A percentile compares a stretch with the other conserved stretches of the same genome.
Conservation (phyloP, 257 asterid genomes). For the Galeopsis tetrahit region DNA sequence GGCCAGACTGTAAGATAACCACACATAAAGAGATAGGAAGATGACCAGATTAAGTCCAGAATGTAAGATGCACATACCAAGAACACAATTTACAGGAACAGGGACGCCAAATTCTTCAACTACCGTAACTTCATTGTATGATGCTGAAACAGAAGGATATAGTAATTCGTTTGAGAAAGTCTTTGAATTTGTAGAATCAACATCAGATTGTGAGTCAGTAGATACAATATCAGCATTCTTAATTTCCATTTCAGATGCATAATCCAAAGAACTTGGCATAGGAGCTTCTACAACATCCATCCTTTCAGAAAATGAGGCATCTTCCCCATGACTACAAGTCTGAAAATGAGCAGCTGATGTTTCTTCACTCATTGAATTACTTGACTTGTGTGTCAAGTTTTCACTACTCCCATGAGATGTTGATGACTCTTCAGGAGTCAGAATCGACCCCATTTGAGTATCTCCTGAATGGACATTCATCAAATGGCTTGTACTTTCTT, state of each 20-base stretch:
- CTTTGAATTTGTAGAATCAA: slow-evolving; percentile 56
- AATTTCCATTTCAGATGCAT: slow-evolving; percentile 58
- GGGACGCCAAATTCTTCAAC: slow-evolving; percentile 49
- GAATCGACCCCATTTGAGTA: slow-evolving; percentile 35
- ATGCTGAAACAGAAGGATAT: slow-evolving; percentile 46
- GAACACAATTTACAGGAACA: slow-evolving; percentile 43
- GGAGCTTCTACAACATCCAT: slow-evolving; percentile 52
- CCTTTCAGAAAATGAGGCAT: slow-evolving; percentile 38
- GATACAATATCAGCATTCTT: slow-evolving; percentile 55
- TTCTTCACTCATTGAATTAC: slow-evolving; percentile 40
- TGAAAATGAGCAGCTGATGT: slow-evolving; percentile 42
- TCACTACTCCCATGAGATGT: slow-evolving; percentile 46
- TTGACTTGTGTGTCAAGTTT: slow-evolving; percentile 36
- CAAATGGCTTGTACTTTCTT: slow-evolving; percentile 50
- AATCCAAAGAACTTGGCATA: slow-evolving; percentile 51
- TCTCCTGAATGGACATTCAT: slow-evolving; percentile 43
- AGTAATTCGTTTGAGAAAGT: slow-evolving; percentile 53
- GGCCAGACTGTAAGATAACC: slow-evolving; percentile 13
- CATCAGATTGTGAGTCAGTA: slow-evolving; percentile 64
- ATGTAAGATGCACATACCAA: slow-evolving; percentile 56
- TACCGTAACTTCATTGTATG: slow-evolving; percentile 38
- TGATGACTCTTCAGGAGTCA: slow-evolving; percentile 50
- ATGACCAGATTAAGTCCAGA: slow-evolving; percentile 6
- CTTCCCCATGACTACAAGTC: slow-evolving; percentile 49
- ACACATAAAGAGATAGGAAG: slow-evolving; percentile 17